Percentiles rank a stretch among this genome's conserved stretches.
Conservation (phyloP, 495 filamentous ascomycete genomes). For the Letharia lupina region DNA sequence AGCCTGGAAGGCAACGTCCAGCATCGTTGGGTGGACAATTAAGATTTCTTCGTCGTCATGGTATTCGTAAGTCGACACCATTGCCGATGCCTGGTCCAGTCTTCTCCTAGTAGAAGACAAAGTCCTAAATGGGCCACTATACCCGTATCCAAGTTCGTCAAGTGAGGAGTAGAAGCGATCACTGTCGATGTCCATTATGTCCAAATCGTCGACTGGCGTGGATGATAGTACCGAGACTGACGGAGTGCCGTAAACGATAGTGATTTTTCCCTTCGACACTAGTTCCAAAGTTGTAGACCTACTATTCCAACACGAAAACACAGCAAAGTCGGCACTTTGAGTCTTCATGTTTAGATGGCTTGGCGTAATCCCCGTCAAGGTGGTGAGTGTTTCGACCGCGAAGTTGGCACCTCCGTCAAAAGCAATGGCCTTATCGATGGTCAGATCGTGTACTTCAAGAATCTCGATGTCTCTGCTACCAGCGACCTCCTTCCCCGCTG, state of each 20-base stretch:
- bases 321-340: conserved; percentile 27
- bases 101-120: conserved; percentile 6
- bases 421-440: conserved; percentile 41
- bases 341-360: conserved; percentile 21
- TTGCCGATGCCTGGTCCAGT: neutral
- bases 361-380: conserved; percentile 16
- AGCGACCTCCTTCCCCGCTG: conserved; percentile 32
- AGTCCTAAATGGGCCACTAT: conserved; percentile 35
- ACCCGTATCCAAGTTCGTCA: conserved; percentile 33
- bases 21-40: conserved; percentile 33
- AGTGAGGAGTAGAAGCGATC: conserved; percentile 41
- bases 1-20: conserved; percentile 38
- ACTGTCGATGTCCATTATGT: conserved; percentile 30
- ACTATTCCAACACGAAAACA: neutral
- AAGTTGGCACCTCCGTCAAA: conserved; percentile 33
- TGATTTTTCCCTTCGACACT: neutral
- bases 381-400: conserved; percentile 37
- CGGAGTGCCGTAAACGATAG: neutral
- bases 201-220: conserved; percentile 18
- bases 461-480: conserved; percentile 20
- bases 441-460: conserved; percentile 32
- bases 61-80: neutral
- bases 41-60: neutral
- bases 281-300: neutral
- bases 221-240: neutral